phyloP scores from a whole-genome alignment of 2,329 filamentous ascomycete species.

The Phialophora chinensis region DNA sequence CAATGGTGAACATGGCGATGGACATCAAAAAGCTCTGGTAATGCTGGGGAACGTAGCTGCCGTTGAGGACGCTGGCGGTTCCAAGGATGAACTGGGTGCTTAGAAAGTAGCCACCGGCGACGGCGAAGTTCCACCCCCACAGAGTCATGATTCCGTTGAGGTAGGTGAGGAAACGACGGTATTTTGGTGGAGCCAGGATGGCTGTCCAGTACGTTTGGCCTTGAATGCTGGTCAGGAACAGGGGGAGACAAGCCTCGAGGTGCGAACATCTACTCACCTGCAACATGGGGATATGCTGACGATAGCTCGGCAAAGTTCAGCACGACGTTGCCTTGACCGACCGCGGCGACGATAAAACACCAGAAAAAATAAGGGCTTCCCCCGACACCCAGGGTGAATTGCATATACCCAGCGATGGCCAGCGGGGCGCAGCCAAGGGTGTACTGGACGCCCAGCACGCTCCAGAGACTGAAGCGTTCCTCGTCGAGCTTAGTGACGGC shows the following conservation, averaged over 20 bases:
- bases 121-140: conserved; percentile 60
- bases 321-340: conserved; percentile 4
- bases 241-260: not conserved
- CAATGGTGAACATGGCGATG: conserved; percentile 15
- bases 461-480: conserved; percentile 18
- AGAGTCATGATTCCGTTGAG: conserved; percentile 60
- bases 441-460: conserved; percentile 19
- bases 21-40: conserved; percentile 41
- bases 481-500: not conserved
- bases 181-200: conserved; percentile 52
- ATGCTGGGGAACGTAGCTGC: conserved; percentile 10
- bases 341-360: conserved; percentile 22
- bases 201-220: conserved; percentile 20
- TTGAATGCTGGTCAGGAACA: not conserved
- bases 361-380: conserved; percentile 31
- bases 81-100: conserved; percentile 24
- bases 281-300: conserved; percentile 57
- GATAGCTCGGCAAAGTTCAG: conserved; percentile 48
- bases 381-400: conserved; percentile 25
- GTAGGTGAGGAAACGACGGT: conserved; percentile 54
- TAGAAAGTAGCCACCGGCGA: conserved; percentile 42
- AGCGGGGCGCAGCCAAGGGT: conserved; percentile 20
- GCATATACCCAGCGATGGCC: conserved; percentile 29
- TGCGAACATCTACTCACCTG: conserved; percentile 54
- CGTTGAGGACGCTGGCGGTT: conserved; percentile 18